Evolutionary conservation across 805 yeast species (phyloP).

Genomic region (Lipomyces yamanashiensis): DNA sequence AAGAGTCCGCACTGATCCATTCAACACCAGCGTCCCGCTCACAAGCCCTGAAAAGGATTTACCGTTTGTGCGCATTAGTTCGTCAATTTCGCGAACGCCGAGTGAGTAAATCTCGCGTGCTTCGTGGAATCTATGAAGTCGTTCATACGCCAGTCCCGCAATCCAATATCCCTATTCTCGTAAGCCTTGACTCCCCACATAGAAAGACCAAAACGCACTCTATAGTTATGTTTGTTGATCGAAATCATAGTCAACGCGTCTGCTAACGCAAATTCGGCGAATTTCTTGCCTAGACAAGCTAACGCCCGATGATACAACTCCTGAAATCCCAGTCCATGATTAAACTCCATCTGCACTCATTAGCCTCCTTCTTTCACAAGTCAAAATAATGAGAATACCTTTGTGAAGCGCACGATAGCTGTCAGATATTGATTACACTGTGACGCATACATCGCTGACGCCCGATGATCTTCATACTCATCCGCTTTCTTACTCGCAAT

Average conservation of each 20-base stretch:
- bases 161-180: constrained; percentile 23
- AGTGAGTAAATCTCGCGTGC: constrained; percentile 18
- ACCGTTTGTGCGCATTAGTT: constrained; percentile 8
- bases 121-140: neutral
- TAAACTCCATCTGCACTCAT: constrained; percentile 20
- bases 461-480: constrained; percentile 22
- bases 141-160: constrained; percentile 22
- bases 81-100: constrained; percentile 17
- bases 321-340: constrained; percentile 22
- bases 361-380: neutral
- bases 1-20: constrained; percentile 11
- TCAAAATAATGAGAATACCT: constrained; percentile 1
- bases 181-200: neutral
- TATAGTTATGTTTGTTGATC: constrained; percentile 11
- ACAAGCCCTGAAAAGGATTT: constrained; percentile 15
- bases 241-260: constrained; percentile 24
- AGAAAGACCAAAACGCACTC: constrained; percentile 9
- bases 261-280: constrained; percentile 19
- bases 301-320: constrained; percentile 23
- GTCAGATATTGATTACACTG: constrained; percentile 28
- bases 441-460: constrained; percentile 25
- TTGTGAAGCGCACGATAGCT: constrained; percentile 24
- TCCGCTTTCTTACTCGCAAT: neutral
- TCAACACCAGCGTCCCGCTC: constrained; percentile 17
- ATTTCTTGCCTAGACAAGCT: constrained; percentile 24